A percentile compares a stretch with the other conserved stretches of the same genome.
Conservation (phyloP, 2,329 filamentous ascomycete species). For the Neobulgaria alba region DNA sequence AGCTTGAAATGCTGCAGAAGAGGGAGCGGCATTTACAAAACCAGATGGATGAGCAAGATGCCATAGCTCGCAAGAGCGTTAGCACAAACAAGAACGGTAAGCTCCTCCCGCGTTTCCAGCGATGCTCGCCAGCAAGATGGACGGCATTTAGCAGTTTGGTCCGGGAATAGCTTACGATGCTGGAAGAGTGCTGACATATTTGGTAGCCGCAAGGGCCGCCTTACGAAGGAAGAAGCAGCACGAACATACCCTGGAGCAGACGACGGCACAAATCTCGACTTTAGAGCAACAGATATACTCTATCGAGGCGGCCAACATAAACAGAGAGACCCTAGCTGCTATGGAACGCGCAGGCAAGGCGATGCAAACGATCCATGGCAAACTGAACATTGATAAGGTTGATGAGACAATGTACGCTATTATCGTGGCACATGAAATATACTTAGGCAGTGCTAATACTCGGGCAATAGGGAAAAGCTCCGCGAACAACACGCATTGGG, state of each 20-base stretch:
- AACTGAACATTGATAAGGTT: conserved; percentile 87
- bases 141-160: no score
- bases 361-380: conserved; percentile 89
- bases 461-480: conserved; percentile 64
- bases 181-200: conserved; percentile 8
- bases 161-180: background rate
- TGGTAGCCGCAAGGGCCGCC: conserved; percentile 76
- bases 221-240: conserved; percentile 90
- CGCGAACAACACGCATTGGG: conserved; percentile 88
- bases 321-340: conserved; percentile 86
- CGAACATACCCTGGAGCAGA: conserved; percentile 87
- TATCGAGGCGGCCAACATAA: conserved; percentile 98
- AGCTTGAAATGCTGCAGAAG: conserved; percentile 97
- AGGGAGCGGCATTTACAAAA: conserved; percentile 82
- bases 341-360: conserved; percentile 88
- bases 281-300: conserved; percentile 93
- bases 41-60: conserved; percentile 90
- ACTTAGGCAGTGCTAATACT: conserved; percentile 27
- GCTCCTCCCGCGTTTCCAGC: background rate
- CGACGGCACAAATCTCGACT: conserved; percentile 78
- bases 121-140: no score
- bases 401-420: conserved; percentile 80
- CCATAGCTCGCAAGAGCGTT: conserved; percentile 80
- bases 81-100: conserved; percentile 83
- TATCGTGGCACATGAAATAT: background rate